Conservation (phyloP, 2,329 filamentous ascomycete genomes). For the Epichloe baconii region DNA sequence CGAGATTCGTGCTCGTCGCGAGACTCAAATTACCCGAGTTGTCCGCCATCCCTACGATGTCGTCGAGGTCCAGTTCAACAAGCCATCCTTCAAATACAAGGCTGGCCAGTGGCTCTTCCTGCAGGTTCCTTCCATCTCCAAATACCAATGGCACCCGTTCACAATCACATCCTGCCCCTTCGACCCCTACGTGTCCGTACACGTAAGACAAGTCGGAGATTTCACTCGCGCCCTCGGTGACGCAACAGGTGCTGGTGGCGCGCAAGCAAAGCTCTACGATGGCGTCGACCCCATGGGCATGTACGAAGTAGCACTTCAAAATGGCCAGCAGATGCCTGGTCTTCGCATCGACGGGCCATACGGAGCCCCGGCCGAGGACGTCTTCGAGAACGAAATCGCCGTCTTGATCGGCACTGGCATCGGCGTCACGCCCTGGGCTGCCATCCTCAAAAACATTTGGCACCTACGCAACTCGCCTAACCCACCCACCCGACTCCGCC, state of each 20-base stretch:
- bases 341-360: conserved; percentile 92
- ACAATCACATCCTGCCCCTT: conserved; percentile 97
- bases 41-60: conserved; percentile 94
- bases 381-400: conserved; percentile 85
- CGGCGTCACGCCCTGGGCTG: conserved; percentile 75
- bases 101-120: conserved; percentile 97
- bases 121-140: conserved; percentile 78
- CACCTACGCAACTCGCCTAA: conserved; percentile 84
- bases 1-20: conserved; percentile 70
- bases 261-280: conserved; percentile 82
- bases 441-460: conserved; percentile 95
- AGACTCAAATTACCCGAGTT: conserved; percentile 84
- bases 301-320: conserved; percentile 93
- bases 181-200: conserved; percentile 86
- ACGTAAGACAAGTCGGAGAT: conserved; percentile 92
- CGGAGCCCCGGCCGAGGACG: conserved; percentile 91
- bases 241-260: conserved; percentile 78
- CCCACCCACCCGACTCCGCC: conserved; percentile 74
- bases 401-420: conserved; percentile 79
- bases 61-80: conserved; percentile 93
- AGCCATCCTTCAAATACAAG: conserved; percentile 96
- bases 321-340: conserved; percentile 81
- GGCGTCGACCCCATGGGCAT: conserved; percentile 86
- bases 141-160: conserved; percentile 94
- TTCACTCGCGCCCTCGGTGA: conserved; percentile 92